Conservation (phyloP, 2,329 filamentous ascomycete genomes). For the Penicillium sclerotigenum region DNA sequence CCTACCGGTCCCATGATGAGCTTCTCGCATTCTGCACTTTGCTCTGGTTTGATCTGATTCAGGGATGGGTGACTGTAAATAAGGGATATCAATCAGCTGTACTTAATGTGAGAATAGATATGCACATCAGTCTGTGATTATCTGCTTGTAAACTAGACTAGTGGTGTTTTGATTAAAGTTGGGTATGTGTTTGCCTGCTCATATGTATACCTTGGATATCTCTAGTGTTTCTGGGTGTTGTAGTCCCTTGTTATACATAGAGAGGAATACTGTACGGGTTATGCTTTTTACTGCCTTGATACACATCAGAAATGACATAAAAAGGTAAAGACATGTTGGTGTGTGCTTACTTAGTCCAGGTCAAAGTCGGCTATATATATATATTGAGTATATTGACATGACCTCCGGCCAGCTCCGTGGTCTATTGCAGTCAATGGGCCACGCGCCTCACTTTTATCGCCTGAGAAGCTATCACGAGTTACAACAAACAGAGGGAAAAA, state of each 20-base stretch:
- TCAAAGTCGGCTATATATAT: no score
- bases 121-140: conserved; percentile 9
- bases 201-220: background rate
- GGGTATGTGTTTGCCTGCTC: background rate
- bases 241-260: background rate
- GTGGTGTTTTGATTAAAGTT: background rate
- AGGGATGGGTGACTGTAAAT: conserved; percentile 18
- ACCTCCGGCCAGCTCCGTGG: background rate
- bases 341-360: no score
- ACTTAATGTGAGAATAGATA: conserved; percentile 33
- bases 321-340: no score
- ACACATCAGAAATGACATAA: no score
- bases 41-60: background rate
- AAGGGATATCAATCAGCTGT: conserved; percentile 22
- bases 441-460: background rate
- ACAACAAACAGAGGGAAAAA: background rate
- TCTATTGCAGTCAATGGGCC: background rate
- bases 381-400: no score
- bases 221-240: background rate
- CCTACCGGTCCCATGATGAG: background rate
- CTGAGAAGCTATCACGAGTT: background rate
- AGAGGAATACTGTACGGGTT: no score
- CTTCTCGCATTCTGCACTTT: conserved; percentile 1
- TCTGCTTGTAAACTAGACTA: background rate
- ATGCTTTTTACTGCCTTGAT: no score